Evolutionary conservation across 2,329 filamentous ascomycete species (phyloP), one percentile per base, ranked within the genome.

Genomic region (Zopfia rhizophila): DNA sequence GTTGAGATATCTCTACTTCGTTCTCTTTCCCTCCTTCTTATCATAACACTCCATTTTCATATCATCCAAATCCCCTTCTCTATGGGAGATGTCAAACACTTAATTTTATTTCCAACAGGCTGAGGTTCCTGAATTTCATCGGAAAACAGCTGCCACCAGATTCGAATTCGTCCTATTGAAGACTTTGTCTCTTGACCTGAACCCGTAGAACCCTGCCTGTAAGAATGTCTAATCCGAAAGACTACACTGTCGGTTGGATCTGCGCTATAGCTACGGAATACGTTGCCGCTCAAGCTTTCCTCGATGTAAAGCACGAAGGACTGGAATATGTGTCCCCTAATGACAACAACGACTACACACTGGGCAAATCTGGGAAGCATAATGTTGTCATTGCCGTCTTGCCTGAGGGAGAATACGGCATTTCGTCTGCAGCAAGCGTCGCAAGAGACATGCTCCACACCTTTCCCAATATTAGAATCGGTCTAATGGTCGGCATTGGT

Each of bases 201-300:
- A n/a, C n/a, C n/a, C n/a, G n/a, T n/a, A n/a, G n/a, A n/a, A n/a
- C n/a, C n/a, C n/a, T n/a, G n/a, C n/a, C n/a, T n/a, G n/a, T n/a
- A n/a, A n/a, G n/a, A n/a, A n/a, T n/a, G n/a, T n/a, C n/a, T n/a
- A n/a, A n/a, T n/a, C n/a, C n/a, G n/a, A 19, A 63, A 41, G 51
- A 41, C 13, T 78, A 77, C 42, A 74, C 62, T 0, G 66, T 78
- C 6, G 75, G 73, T 12, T 78, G 74, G 74, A 75, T 79, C 5
- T 78, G 72, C 43, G 74, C 75, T 7, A 43, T 77, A 3, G 13
- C 8, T 1, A 61, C 52, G 0, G 76, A 78, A 38, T 65, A 60
- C 33, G 61, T 70, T 33, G 74, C 75, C 4, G 75, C 75, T 4
- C 53, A 45, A 24, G 35, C 19, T 38, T 25, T 38, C n/a, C 35